phyloP scores from a whole-genome alignment of 2,329 filamentous ascomycete genomes.

The Pseudopithomyces maydicus region DNA sequence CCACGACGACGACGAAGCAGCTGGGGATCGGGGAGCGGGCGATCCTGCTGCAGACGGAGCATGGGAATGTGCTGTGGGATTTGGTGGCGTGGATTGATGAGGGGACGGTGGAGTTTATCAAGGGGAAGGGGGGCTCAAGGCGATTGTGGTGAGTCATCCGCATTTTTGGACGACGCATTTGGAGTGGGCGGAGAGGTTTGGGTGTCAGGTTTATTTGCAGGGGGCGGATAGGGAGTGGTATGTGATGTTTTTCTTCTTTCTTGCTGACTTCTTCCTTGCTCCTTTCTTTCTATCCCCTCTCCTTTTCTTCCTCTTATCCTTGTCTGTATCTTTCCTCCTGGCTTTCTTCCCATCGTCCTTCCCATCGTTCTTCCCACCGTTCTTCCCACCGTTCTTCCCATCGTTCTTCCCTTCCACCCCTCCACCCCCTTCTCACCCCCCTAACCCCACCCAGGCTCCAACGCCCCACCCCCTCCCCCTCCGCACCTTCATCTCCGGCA shows the following conservation, averaged over 20 bases:
- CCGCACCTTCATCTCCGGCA: conserved; percentile 52
- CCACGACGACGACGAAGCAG: conserved; percentile 46
- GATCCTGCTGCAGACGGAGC: conserved; percentile 67
- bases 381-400: too few species aligned
- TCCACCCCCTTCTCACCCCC: not conserved
- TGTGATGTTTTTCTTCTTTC: not conserved
- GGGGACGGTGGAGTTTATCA: conserved; percentile 64
- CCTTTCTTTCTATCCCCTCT: too few species aligned
- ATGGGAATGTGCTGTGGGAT: conserved; percentile 81
- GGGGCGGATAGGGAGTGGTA: conserved; percentile 66
- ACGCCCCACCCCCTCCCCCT: conserved; percentile 49
- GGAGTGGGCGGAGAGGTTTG: conserved; percentile 72
- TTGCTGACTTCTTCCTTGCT: not conserved
- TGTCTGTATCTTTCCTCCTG: not conserved
- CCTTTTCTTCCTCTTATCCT: not conserved
- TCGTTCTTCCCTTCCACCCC: not conserved
- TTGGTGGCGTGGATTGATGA: conserved; percentile 72
- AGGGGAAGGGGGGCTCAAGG: conserved; percentile 68
- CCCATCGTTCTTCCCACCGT: too few species aligned
- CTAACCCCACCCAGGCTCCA: conserved; percentile 52
- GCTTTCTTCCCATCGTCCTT: too few species aligned
- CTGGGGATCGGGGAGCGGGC: conserved; percentile 78
- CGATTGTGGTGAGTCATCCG: conserved; percentile 78
- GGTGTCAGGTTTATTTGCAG: conserved; percentile 72
- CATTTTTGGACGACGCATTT: conserved; percentile 82